phyloP scores from a whole-genome alignment of 148 eudicot species.

The Nyssa sinensis region DNA sequence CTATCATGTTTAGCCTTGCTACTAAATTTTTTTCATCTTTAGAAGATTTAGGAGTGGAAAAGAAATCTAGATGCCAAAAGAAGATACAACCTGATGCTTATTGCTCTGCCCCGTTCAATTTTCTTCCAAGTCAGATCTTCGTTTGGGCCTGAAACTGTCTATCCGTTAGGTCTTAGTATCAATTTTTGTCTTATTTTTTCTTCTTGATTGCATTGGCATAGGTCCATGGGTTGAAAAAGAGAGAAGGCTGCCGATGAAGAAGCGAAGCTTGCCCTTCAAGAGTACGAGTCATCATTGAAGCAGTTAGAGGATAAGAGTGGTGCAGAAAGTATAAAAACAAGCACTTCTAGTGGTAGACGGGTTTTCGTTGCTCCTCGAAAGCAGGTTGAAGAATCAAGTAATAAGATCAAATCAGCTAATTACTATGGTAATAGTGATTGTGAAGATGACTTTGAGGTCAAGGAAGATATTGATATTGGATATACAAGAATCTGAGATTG shows the following conservation, averaged over 20 bases:
- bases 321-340: constrained; percentile 26
- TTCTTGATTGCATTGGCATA: constrained; percentile 25
- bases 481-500: constrained; percentile 37
- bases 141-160: background rate
- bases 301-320: constrained; percentile 38
- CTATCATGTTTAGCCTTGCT: background rate
- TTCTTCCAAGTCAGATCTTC: background rate
- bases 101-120: background rate
- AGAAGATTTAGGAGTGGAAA: background rate
- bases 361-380: constrained; percentile 70
- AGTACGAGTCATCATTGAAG: constrained; percentile 62
- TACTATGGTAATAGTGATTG: constrained; percentile 69
- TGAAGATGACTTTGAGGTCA: constrained; percentile 60
- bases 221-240: constrained; percentile 83
- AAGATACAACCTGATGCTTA: background rate
- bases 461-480: constrained; percentile 30
- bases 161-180: too few relatives aligned
- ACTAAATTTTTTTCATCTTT: background rate
- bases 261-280: constrained; percentile 75
- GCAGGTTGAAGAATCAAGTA: constrained; percentile 35
- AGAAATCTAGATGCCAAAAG: background rate
- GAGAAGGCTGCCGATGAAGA: constrained; percentile 78
- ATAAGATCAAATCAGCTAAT: constrained; percentile 42
- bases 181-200: background rate
- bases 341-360: constrained; percentile 59